phyloP scores from a whole-genome alignment of 257 asterid species.

The Thymus mandschuricus region DNA sequence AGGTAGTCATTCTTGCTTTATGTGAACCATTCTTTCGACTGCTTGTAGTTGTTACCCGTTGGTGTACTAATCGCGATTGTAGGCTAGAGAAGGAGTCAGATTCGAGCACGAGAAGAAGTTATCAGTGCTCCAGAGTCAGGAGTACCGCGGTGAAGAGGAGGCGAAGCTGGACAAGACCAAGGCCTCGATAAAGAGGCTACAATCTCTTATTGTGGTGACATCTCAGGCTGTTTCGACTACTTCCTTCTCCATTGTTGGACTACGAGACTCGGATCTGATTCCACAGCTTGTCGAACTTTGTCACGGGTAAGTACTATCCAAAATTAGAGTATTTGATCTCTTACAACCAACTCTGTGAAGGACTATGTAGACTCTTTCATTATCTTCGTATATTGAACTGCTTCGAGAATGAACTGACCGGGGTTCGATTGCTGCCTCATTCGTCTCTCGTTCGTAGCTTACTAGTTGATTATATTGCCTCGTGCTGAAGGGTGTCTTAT shows the following conservation, averaged over 20 bases:
- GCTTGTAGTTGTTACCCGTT: background rate
- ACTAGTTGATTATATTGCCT: background rate
- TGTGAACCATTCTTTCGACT: slow-evolving; percentile 16
- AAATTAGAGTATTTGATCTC: background rate
- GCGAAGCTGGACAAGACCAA: slow-evolving; percentile 90
- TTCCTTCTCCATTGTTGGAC: slow-evolving; percentile 71
- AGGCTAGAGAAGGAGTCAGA: slow-evolving; percentile 95
- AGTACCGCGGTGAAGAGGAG: slow-evolving; percentile 70
- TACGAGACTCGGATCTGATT: slow-evolving; percentile 80
- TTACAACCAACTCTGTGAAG: background rate
- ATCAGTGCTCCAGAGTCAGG: slow-evolving; percentile 83
- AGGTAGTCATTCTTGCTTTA: slow-evolving; percentile 51
- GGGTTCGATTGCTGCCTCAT: background rate
- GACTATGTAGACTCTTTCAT: background rate
- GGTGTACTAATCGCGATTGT: slow-evolving; percentile 15
- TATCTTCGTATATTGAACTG: background rate
- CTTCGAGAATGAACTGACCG: background rate
- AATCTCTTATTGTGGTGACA: slow-evolving; percentile 80
- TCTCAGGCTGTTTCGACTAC: slow-evolving; percentile 97
- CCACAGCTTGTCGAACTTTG: slow-evolving; percentile 97
- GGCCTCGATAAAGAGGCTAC: slow-evolving; percentile 84
- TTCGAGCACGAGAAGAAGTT: slow-evolving; percentile 87
- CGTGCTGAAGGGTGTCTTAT: background rate
- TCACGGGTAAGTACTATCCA: slow-evolving; percentile 67
- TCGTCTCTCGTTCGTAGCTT: background rate